Percentiles rank a stretch among this genome's conserved stretches.
phyloP scores from a whole-genome alignment of 805 yeast genomes.

The Ascoidea asiatica region DNA sequence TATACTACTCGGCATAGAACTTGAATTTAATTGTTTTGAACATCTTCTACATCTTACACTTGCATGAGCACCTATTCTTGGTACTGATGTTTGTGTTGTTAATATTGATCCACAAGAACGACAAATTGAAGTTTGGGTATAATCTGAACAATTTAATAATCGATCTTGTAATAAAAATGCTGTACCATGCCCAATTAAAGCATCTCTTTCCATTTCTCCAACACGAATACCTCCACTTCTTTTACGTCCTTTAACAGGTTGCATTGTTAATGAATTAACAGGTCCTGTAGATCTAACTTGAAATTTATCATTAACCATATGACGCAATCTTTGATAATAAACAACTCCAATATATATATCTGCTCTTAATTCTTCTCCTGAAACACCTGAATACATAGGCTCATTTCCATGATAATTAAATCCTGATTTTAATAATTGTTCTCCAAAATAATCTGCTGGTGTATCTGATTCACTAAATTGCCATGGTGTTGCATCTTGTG shows the following conservation, averaged over 20 bases:
- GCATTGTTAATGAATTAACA: constrained; percentile 93
- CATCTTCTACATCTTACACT: constrained; percentile 84
- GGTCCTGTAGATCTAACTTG: constrained; percentile 99
- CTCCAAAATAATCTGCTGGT: constrained; percentile 96
- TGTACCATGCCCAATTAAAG: constrained; percentile 96
- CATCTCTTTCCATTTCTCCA: constrained; percentile 99
- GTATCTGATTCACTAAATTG: constrained; percentile 81
- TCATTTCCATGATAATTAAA: constrained; percentile 97
- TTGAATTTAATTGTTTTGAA: constrained; percentile 50
- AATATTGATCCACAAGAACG: constrained; percentile 87
- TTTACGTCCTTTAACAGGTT: constrained; percentile 98
- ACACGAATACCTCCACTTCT: constrained; percentile 99
- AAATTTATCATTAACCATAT: constrained; percentile 99
- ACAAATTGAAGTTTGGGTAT: constrained; percentile 83
- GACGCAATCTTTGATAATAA: constrained; percentile 95
- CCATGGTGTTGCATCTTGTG: constrained; percentile 98
- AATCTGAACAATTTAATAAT: constrained; percentile 87
- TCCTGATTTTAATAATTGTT: constrained; percentile 76
- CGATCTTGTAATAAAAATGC: constrained; percentile 91
- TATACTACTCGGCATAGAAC: constrained; percentile 15
- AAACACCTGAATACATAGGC: constrained; percentile 97
- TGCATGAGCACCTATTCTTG: constrained; percentile 75
- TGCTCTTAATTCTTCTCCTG: constrained; percentile 93
- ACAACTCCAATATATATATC: constrained; percentile 96
- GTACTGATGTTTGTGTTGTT: constrained; percentile 82